phyloP scores from a whole-genome alignment of 345 rosid genomes.

The Cardiospermum halicacabum region DNA sequence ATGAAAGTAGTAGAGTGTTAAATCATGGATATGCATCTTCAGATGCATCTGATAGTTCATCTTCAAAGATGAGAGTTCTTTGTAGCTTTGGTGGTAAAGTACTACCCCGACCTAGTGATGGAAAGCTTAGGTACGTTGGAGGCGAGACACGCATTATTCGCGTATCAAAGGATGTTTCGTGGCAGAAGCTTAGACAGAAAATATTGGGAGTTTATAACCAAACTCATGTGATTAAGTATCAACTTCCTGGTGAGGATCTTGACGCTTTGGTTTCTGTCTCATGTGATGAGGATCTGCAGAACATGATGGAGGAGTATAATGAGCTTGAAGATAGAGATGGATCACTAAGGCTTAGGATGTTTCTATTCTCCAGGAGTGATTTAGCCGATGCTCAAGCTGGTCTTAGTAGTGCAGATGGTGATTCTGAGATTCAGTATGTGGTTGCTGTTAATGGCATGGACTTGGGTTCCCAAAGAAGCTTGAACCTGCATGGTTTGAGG shows the following conservation, averaged over 20 bases:
- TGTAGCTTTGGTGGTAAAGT: conserved; percentile 91
- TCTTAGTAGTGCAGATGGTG: conserved; percentile 38
- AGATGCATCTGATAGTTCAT: conserved; percentile 40
- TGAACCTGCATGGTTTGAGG: conserved; percentile 36
- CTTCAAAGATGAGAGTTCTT: conserved; percentile 58
- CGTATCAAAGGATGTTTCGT: conserved; percentile 57
- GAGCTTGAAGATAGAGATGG: conserved; percentile 55
- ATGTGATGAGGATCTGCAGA: conserved; percentile 78
- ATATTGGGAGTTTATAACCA: conserved; percentile 54
- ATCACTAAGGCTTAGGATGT: conserved; percentile 64
- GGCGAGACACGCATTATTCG: conserved; percentile 73
- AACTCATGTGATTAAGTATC: conserved; percentile 68
- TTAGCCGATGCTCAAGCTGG: conserved; percentile 65
- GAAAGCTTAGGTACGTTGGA: conserved; percentile 88
- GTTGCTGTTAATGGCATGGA: conserved; percentile 81
- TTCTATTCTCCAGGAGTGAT: conserved; percentile 61
- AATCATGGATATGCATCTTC: conserved; percentile 32
- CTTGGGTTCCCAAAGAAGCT: conserved; percentile 45
- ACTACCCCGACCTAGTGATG: conserved; percentile 86
- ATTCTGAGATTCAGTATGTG: conserved; percentile 67
- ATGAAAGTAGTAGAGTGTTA: conserved; percentile 32
- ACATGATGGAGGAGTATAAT: conserved; percentile 82
- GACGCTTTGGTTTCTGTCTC: conserved; percentile 92
- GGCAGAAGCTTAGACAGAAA: conserved; percentile 60
- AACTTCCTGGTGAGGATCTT: conserved; percentile 95